Conservation (phyloP, 2,329 filamentous ascomycete species). For the Nigrospora osmanthi region DNA sequence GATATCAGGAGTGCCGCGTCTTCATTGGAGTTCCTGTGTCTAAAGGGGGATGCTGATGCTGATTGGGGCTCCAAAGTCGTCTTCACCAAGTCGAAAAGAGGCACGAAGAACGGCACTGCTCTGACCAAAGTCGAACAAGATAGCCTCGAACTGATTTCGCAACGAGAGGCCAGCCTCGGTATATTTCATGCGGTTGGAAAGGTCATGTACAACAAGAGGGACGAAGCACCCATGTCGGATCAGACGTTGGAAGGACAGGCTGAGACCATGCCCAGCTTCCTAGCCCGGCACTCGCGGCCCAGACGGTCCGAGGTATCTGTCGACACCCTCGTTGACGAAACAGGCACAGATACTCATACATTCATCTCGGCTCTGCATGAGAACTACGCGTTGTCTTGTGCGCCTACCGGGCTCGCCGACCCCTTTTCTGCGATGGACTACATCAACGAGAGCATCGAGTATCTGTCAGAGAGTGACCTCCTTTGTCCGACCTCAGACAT, state of each 20-base stretch:
- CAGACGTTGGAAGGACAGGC: slow-evolving; percentile 26
- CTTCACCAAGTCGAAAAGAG: slow-evolving; percentile 61
- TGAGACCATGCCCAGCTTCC: slow-evolving; percentile 51
- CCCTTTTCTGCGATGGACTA: slow-evolving; percentile 62
- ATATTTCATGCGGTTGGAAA: slow-evolving; percentile 96
- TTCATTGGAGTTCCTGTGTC: slow-evolving; percentile 83
- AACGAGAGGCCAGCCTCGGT: slow-evolving; percentile 81
- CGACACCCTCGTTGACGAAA: slow-evolving; percentile 82
- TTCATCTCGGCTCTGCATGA: slow-evolving; percentile 89
- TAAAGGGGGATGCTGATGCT: slow-evolving; percentile 68
- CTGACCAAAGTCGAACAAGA: slow-evolving; percentile 74
- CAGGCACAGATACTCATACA: slow-evolving; percentile 83
- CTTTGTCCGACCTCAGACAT: slow-evolving; percentile 66
- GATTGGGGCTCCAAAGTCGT: slow-evolving; percentile 70
- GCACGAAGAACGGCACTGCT: slow-evolving; percentile 43
- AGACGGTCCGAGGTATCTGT: slow-evolving; percentile 59
- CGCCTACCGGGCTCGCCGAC: slow-evolving; percentile 41
- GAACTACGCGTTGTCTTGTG: slow-evolving; percentile 84
- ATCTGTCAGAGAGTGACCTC: slow-evolving; percentile 80
- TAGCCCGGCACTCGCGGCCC: slow-evolving; percentile 49
- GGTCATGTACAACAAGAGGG: slow-evolving; percentile 91
- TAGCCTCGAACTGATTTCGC: slow-evolving; percentile 72
- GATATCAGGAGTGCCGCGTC: slow-evolving; percentile 91
- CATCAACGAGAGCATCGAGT: slow-evolving; percentile 77
- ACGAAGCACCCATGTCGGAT: slow-evolving; percentile 38